phyloP scores from a whole-genome alignment of 2,329 filamentous ascomycete species.

The Botrytis paeoniae region DNA sequence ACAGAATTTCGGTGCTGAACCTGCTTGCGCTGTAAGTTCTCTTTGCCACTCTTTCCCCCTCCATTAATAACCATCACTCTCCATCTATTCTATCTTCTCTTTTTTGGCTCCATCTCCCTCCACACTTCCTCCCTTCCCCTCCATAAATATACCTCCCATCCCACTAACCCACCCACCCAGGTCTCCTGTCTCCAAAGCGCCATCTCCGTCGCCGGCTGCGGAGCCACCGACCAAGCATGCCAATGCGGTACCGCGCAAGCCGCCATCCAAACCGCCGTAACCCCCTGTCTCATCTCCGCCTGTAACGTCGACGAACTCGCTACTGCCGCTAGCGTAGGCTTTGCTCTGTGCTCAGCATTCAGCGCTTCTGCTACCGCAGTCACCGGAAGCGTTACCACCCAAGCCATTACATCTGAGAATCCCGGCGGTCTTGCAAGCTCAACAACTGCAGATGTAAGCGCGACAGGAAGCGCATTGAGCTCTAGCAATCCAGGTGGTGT shows the following conservation, averaged over 20 bases:
- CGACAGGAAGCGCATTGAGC: background rate
- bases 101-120: background rate
- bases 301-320: slow-evolving; percentile 38
- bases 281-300: slow-evolving; percentile 34
- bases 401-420: background rate
- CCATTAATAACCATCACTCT: background rate
- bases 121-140: background rate
- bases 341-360: slow-evolving; percentile 37
- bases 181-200: slow-evolving; percentile 39
- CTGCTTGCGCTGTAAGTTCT: slow-evolving; percentile 14
- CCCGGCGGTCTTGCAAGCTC: background rate
- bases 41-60: background rate
- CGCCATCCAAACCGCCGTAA: slow-evolving; percentile 38
- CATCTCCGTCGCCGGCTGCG: slow-evolving; percentile 41
- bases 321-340: slow-evolving; percentile 38
- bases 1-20: slow-evolving; percentile 6
- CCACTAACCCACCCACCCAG: background rate
- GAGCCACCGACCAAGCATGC: slow-evolving; percentile 41
- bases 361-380: slow-evolving; percentile 25
- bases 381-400: background rate
- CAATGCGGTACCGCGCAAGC: slow-evolving; percentile 38
- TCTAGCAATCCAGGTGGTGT: background rate
- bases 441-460: background rate
- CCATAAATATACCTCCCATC: background rate
- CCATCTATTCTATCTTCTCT: background rate